These are phyloP conservation scores for Stephanodiscus triporus DNA, from an alignment of 108 stramenopile species.

Conservation along the genomic window DNA sequence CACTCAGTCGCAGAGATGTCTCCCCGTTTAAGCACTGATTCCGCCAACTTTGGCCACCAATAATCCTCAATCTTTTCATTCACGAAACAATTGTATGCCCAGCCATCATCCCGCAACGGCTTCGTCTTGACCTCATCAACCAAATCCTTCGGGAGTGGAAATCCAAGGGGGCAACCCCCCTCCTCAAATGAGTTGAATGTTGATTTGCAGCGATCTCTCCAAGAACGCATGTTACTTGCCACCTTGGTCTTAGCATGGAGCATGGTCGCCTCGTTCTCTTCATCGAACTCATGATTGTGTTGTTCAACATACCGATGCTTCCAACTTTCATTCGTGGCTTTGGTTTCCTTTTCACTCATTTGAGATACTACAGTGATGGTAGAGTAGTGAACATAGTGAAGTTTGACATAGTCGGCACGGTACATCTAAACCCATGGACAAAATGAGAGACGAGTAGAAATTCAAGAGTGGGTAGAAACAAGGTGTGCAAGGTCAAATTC, in stretches of 20 bases:
- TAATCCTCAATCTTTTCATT: slow-evolving; percentile 76
- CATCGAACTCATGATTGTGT: slow-evolving; percentile 65
- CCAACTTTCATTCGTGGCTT: slow-evolving; percentile 41
- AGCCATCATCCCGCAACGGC: slow-evolving; percentile 53
- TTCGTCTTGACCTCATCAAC: slow-evolving; percentile 6
- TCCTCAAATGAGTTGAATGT: slow-evolving; percentile 6
- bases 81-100: slow-evolving; percentile 82
- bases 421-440: slow-evolving; percentile 60
- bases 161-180: slow-evolving; percentile 58
- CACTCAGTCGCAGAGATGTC: not conserved
- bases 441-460: not conserved
- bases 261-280: slow-evolving; percentile 82
- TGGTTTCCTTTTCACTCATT: slow-evolving; percentile 57
- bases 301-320: slow-evolving; percentile 52
- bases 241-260: slow-evolving; percentile 88
- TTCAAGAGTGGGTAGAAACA: not conserved
- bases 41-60: slow-evolving; percentile 65
- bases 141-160: slow-evolving; percentile 63
- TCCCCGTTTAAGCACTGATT: slow-evolving; percentile 29
- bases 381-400: slow-evolving; percentile 88
- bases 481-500: not conserved
- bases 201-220: slow-evolving; percentile 55
- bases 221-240: slow-evolving; percentile 61
- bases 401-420: slow-evolving; percentile 76
- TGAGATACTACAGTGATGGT: slow-evolving; percentile 73